Conservation (phyloP, 2,329 filamentous ascomycete genomes). For the Fusarium sp. region DNA sequence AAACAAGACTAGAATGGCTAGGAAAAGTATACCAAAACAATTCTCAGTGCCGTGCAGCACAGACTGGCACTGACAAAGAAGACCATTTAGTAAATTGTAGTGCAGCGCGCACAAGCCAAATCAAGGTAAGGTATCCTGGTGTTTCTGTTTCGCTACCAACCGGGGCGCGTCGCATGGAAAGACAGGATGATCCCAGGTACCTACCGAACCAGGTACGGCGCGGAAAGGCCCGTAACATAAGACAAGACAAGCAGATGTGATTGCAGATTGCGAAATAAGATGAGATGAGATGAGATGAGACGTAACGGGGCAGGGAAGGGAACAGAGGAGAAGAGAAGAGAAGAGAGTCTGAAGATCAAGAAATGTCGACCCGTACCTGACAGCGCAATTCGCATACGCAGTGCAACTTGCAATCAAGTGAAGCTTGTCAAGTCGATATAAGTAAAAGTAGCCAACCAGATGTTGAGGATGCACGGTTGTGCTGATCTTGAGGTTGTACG, state of each 20-base stretch:
- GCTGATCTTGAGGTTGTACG: constrained; percentile 20
- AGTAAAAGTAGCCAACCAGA: neutral
- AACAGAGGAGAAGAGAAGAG: neutral
- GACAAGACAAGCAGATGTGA: constrained; percentile 2
- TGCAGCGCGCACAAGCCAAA: constrained; percentile 33
- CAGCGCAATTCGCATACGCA: constrained; percentile 29
- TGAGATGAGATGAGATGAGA: neutral
- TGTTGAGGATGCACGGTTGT: constrained; percentile 16
- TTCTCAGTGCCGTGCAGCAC: constrained; percentile 28
- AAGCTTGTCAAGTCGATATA: constrained; percentile 7
- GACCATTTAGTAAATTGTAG: constrained; percentile 19
- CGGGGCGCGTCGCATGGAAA: constrained; percentile 32
- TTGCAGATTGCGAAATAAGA: constrained; percentile 7
- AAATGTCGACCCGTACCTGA: constrained; percentile 34
- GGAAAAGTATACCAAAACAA: constrained; percentile 7
- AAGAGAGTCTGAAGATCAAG: neutral
- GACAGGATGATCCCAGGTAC: constrained; percentile 42
- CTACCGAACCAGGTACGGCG: constrained; percentile 34
- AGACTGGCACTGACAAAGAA: constrained; percentile 38
- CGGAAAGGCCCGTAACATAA: constrained; percentile 30
- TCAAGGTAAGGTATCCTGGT: constrained; percentile 40
- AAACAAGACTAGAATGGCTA: constrained; percentile 18
- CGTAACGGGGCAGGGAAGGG: neutral
- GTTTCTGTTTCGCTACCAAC: constrained; percentile 45
- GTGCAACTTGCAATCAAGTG: constrained; percentile 10